Base-by-base conservation (phyloP, 176 grass and related monocot genomes). In the Dendrocalamus sinicus region DNA sequence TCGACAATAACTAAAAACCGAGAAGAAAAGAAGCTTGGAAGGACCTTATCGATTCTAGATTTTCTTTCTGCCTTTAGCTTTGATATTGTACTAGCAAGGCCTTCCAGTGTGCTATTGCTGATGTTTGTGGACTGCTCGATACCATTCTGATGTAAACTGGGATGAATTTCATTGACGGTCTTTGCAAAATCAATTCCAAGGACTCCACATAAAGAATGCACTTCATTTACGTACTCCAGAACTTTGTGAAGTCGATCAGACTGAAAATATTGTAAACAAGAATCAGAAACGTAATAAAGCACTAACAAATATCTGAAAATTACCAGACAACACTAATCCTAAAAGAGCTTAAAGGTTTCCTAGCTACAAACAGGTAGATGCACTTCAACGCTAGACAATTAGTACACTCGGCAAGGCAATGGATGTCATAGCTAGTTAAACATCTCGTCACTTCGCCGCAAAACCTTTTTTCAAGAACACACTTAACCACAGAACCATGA, bases 171-270 rank as follows among this genome's bases (percentile, higher is more conserved):
- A 40, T 92, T 87, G 69, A 99, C 88, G 26, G 90, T 99, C 76
- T 90, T 91, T 32, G 22, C 88, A 48, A 96, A 99, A 82, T 99
- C 90, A 39, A 91, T 75, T 73, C 94, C 92, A 78, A 99, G 94
- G 54, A 96, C 79, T 28, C 90, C 92, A 60, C 96, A 99, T 72
- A 99, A 89, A 70, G 74, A 92, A 84, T 99, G 96, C 69, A 98
- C 91, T 90, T 99, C 86, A 78, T 92, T 96, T 75, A 99, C 89
- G 20, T 92, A 90, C 75, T 90, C 92, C 71, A 99, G 84, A 69
- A 96, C 92, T 89, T 92, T 99, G 6, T 92, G 89, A 88, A 99
- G 88, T 64, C 96, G 89, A 72, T 94, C 94, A 71, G 96, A 94
- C 96, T 99, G 90, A 85, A 92, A 82, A 66, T 61, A 61, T 54